Base-by-base conservation (phyloP, 805 yeast genomes). In the Monosporozyma servazzii region DNA sequence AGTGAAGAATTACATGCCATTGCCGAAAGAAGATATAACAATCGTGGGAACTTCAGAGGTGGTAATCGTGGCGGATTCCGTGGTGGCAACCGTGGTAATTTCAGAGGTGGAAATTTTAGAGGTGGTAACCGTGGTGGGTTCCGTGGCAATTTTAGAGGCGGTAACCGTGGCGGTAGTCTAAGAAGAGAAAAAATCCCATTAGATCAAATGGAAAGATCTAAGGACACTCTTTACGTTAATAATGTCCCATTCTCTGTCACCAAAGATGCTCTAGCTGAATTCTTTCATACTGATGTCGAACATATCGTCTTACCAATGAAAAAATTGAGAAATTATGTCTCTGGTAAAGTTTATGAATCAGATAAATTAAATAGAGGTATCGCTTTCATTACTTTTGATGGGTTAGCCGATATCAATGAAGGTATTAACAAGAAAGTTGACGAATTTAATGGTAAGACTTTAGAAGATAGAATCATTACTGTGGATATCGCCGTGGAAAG, bases 381-480 rank as follows among this genome's bases (percentile, higher is more conserved):
- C 58, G 85, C 81, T 13, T 81, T 81, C 63, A 77, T 80, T 48
- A 78, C 80, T 53, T 79, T 78, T 58, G 73, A 66, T 43, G 57
- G 67, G 47, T 48, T 58, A 37, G 45, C 50, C 25, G 72, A 70
- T 45, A 36, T 29, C 1, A 23, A 31, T 9, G 52, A 47, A 33
- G 78, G 79, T 30, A 79, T 81, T 57, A 85, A 78, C 48, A 74
- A 75, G 45, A 95, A 88, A 61, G 79, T 87, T 54, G 80, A 75
- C 37, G 78, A 80, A 61, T 81, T 82, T 67, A 76, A 84, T 56
- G 95, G 88, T 49, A 75, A 74, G 61, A 76, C 74, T 49, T 70
- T 84, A 58, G 79, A 79, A 54, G 96, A 85, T 48, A 78, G 86
- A 66, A 74, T 73, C 48, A 70, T 89, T 53, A 70, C 76, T 45